Evolutionary conservation across 164 flowering plant genomes (phyloP).

Genomic region (Warburgia ugandensis): DNA sequence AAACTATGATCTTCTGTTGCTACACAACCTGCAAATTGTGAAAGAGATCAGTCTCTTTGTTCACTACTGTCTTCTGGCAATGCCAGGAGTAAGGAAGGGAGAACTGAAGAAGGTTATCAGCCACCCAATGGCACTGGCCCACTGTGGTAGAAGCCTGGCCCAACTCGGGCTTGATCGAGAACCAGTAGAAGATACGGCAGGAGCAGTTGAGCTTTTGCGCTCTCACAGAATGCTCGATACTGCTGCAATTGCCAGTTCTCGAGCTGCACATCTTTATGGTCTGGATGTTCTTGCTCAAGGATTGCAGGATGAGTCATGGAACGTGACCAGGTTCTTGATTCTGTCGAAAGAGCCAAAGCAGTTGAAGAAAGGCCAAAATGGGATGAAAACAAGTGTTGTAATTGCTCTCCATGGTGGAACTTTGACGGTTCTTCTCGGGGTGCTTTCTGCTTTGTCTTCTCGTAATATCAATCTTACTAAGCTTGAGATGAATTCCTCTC

Average conservation of each 20-base stretch:
- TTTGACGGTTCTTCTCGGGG: slow-evolving; percentile 10
- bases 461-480: slow-evolving; percentile 20
- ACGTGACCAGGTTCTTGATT: slow-evolving; percentile 25
- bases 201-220: slow-evolving; percentile 26
- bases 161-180: slow-evolving; percentile 20
- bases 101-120: slow-evolving; percentile 22
- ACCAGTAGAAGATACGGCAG: slow-evolving; percentile 26
- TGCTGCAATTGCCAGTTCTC: slow-evolving; percentile 27
- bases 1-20: slow-evolving; percentile 21
- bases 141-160: slow-evolving; percentile 18
- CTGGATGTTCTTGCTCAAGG: slow-evolving; percentile 23
- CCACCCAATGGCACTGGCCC: slow-evolving; percentile 28
- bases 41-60: slow-evolving; percentile 22
- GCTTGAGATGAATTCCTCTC: slow-evolving; percentile 14
- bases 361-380: neutral
- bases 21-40: slow-evolving; percentile 13
- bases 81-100: slow-evolving; percentile 21
- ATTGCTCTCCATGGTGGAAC: slow-evolving; percentile 14
- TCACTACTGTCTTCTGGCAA: slow-evolving; percentile 24
- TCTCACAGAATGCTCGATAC: slow-evolving; percentile 19
- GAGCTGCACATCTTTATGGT: slow-evolving; percentile 20
- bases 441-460: slow-evolving; percentile 21
- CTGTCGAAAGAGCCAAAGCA: slow-evolving; percentile 6
- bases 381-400: slow-evolving; percentile 22
- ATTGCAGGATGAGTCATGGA: slow-evolving; percentile 30